Percentiles rank a stretch among this genome's conserved stretches.
phyloP scores from a whole-genome alignment of 2,329 filamentous ascomycete species.

The Pyrenophora seminiperda region DNA sequence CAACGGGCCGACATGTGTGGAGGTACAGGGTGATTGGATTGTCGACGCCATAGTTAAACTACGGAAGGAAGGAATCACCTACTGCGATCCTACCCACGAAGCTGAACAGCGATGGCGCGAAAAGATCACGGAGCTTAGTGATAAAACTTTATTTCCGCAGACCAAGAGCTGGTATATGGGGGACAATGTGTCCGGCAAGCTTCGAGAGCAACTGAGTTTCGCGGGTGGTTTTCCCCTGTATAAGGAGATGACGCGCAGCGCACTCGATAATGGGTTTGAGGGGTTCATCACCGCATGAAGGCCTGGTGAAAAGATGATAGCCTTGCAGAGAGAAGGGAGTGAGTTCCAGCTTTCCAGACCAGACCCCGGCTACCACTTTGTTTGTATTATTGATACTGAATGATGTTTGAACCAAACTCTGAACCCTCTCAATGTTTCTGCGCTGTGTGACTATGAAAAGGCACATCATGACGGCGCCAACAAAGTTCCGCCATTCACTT shows the following conservation, averaged over 20 bases:
- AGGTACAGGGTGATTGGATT: slow-evolving; percentile 54
- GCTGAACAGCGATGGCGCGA: slow-evolving; percentile 52
- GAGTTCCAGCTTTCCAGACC: too few relatives aligned
- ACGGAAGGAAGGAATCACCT: slow-evolving; percentile 45
- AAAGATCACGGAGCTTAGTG: slow-evolving; percentile 48
- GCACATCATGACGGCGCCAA: too few relatives aligned
- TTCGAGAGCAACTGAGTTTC: slow-evolving; percentile 53
- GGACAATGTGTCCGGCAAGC: slow-evolving; percentile 54
- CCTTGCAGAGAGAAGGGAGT: too few relatives aligned
- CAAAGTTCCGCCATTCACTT: too few relatives aligned
- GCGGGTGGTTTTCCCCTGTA: slow-evolving; percentile 51
- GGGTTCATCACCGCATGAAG: slow-evolving; percentile 42
- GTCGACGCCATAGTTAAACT: slow-evolving; percentile 50
- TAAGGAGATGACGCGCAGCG: slow-evolving; percentile 46
- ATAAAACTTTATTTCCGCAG: slow-evolving; percentile 50
- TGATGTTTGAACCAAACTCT: too few relatives aligned
- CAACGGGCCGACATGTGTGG: slow-evolving; percentile 54
- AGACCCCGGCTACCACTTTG: too few relatives aligned
- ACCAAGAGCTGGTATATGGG: slow-evolving; percentile 53
- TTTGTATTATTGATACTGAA: too few relatives aligned
- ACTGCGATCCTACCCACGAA: slow-evolving; percentile 50
- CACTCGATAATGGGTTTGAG: slow-evolving; percentile 45
- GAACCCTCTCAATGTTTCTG: too few relatives aligned
- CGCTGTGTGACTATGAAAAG: too few relatives aligned
- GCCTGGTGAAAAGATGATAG: too few relatives aligned